phyloP scores from a whole-genome alignment of 345 rosid genomes.

The Eucalyptus shirleyi region DNA sequence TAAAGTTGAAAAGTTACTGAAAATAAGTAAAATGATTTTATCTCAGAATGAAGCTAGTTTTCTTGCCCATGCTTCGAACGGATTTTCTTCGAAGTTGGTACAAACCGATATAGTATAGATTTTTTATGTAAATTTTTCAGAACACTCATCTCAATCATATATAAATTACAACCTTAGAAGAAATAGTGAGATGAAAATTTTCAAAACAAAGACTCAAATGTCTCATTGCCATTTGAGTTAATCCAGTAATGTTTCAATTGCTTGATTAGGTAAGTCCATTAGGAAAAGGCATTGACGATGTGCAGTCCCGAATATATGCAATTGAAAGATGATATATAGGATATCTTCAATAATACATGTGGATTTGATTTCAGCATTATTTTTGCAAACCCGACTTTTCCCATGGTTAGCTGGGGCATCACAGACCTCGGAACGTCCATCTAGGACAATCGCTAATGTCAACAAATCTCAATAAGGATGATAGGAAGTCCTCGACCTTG shows the following conservation, averaged over 20 bases:
- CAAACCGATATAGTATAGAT: background rate
- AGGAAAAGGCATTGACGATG: background rate
- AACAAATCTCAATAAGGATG: background rate
- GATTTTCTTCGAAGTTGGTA: background rate
- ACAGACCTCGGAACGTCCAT: rapidly evolving
- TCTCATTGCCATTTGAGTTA: background rate
- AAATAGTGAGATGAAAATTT: background rate
- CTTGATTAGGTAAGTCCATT: background rate
- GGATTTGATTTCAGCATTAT: background rate
- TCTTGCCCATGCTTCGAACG: background rate
- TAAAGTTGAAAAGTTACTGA: background rate
- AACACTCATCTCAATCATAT: background rate
- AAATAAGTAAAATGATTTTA: background rate
- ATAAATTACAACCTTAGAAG: background rate
- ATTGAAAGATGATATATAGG: too few species aligned
- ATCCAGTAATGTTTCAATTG: background rate
- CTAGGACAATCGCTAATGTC: background rate
- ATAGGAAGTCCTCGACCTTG: background rate
- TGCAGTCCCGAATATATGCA: background rate
- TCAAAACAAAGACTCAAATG: background rate
- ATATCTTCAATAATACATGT: background rate
- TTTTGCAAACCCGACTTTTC: background rate
- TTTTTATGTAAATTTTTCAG: background rate
- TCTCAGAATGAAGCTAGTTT: background rate
- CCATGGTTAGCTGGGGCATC: background rate